A percentile compares a stretch with the other conserved stretches of the same genome.
Conservation (phyloP, 306 rosid genomes). For the Geum urbanum region DNA sequence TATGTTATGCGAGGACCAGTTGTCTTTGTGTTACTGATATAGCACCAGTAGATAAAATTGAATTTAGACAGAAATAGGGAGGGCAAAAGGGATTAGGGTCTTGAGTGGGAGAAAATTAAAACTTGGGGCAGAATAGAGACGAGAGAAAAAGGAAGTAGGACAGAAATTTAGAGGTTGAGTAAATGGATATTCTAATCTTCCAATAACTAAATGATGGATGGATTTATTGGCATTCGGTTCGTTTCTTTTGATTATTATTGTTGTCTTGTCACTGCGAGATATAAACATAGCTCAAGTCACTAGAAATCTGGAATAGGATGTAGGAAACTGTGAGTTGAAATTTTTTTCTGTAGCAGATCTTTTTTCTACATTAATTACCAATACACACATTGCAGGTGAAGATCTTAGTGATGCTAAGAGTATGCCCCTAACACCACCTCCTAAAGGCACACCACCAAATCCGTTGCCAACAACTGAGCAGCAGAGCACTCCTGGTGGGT, state of each 20-base stretch:
- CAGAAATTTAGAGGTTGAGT: background rate
- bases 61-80: too few species aligned
- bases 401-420: slow-evolving; percentile 61
- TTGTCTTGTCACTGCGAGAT: background rate
- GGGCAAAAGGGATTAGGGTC: too few species aligned
- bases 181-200: background rate
- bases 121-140: background rate
- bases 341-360: slow-evolving; percentile 5
- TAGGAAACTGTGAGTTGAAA: background rate
- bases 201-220: too few species aligned
- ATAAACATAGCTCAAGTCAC: background rate
- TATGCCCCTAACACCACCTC: slow-evolving; percentile 44
- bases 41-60: too few species aligned
- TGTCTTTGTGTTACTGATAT: background rate
- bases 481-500: slow-evolving; percentile 57
- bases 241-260: background rate
- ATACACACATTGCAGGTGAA: slow-evolving; percentile 52
- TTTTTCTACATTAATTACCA: slow-evolving; percentile 4
- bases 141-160: background rate
- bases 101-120: background rate
- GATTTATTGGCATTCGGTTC: background rate
- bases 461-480: slow-evolving; percentile 79
- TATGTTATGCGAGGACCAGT: too few species aligned
- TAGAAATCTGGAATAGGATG: background rate
- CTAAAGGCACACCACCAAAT: slow-evolving; percentile 49